Evolutionary conservation across 1,284 basidiomycete species (phyloP).

Genomic region (Trichosporon ovoides): DNA sequence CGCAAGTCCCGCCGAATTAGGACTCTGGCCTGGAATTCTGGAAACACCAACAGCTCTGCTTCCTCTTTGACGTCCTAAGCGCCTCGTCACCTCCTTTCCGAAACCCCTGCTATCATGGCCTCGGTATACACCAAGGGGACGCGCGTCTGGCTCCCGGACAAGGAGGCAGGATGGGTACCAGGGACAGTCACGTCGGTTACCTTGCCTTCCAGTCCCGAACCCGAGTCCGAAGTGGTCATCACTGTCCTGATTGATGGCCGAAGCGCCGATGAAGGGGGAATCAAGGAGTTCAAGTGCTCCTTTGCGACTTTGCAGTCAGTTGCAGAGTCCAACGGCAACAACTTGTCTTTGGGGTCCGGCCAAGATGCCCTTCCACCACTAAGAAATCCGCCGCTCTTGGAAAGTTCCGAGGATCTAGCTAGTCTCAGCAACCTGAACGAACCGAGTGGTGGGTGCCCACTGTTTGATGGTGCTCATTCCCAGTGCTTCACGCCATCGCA

Average conservation of each 20-base stretch:
- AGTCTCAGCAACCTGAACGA: slow-evolving; percentile 97
- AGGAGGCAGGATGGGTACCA: slow-evolving; percentile 44
- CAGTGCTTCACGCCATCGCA: slow-evolving; percentile 92
- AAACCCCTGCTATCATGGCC: slow-evolving; percentile 24
- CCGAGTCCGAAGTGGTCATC: slow-evolving; percentile 32
- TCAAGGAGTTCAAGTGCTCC: slow-evolving; percentile 38
- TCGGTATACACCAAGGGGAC: slow-evolving; percentile 46
- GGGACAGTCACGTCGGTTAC: slow-evolving; percentile 42
- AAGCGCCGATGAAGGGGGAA: slow-evolving; percentile 16
- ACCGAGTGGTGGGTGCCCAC: slow-evolving; percentile 69
- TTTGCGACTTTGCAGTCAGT: slow-evolving; percentile 32
- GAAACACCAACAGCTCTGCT: background rate
- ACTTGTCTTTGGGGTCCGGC: slow-evolving; percentile 22
- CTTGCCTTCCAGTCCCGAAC: slow-evolving; percentile 25
- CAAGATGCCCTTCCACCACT: slow-evolving; percentile 68
- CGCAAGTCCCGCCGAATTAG: background rate
- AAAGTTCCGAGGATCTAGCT: slow-evolving; percentile 96
- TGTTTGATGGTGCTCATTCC: slow-evolving; percentile 7
- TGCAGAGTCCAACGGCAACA: slow-evolving; percentile 23
- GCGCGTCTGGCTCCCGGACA: slow-evolving; percentile 48
- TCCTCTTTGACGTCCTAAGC: too few relatives aligned
- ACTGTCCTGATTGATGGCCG: slow-evolving; percentile 33
- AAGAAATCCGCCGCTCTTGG: slow-evolving; percentile 91
- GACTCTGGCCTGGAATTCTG: background rate
- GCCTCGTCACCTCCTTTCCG: background rate